These are phyloP conservation scores for Rhodotorula sp. DNA, from an alignment of 1,284 basidiomycete species.

Conservation along the genomic window DNA sequence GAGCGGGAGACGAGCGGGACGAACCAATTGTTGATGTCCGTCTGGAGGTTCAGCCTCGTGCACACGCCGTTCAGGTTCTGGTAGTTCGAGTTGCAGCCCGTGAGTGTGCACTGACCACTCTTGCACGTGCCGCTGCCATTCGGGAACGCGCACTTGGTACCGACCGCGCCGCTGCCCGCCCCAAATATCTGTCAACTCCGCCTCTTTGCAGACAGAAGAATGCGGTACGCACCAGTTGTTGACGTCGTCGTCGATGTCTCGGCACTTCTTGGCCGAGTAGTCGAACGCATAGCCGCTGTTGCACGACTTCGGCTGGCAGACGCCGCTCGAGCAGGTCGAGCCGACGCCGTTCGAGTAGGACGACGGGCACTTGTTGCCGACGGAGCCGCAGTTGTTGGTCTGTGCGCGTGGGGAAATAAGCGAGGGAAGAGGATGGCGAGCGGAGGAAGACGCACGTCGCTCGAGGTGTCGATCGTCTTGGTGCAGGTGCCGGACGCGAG, in stretches of 20 bases:
- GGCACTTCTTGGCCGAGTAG: conserved; percentile 14
- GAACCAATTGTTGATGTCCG: conserved; percentile 34
- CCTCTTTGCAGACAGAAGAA: too few species aligned
- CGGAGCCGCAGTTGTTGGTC: conserved; percentile 25
- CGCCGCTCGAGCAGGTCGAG: conserved; percentile 22
- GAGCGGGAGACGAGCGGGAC: not conserved
- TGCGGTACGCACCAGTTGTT: conserved; percentile 25
- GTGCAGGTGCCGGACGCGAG: conserved; percentile 25
- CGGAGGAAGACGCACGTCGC: conserved; percentile 21
- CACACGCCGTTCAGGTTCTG: conserved; percentile 15
- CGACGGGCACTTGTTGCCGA: conserved; percentile 25
- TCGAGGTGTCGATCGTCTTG: conserved; percentile 29
- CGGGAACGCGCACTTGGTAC: conserved; percentile 20
- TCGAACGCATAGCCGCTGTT: conserved; percentile 22
- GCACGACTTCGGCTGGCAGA: conserved; percentile 31
- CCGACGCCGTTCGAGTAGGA: conserved; percentile 28
- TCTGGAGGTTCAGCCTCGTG: conserved; percentile 11
- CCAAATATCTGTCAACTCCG: not conserved
- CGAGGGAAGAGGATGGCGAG: too few species aligned
- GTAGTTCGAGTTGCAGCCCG: conserved; percentile 26
- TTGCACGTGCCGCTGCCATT: conserved; percentile 22
- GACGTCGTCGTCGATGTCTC: conserved; percentile 14
- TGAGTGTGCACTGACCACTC: conserved; percentile 18
- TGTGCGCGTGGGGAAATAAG: not conserved
- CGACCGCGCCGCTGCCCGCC: conserved; percentile 22